These are phyloP conservation scores for Mycena galopus DNA, from an alignment of 768 basidiomycete genomes.

Conservation along the genomic window DNA sequence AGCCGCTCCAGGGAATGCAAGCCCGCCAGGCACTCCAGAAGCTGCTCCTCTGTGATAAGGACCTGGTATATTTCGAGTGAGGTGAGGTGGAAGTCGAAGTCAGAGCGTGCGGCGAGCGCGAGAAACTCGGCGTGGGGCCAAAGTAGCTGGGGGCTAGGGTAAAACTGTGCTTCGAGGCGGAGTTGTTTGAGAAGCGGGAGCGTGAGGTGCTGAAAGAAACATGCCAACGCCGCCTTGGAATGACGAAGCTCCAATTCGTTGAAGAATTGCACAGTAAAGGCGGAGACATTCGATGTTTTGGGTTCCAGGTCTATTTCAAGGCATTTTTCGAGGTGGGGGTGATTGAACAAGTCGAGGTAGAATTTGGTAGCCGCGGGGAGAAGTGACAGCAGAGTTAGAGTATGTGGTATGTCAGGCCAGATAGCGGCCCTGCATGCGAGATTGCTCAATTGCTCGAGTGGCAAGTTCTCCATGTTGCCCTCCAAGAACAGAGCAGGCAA, in stretches of 20 bases:
- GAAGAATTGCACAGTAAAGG: background rate
- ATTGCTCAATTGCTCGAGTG: background rate
- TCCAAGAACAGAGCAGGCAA: background rate
- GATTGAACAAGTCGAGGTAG: too few relatives aligned
- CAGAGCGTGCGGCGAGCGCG: constrained; percentile 5
- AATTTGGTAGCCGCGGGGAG: background rate
- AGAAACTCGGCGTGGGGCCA: constrained; percentile 10
- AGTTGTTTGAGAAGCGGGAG: background rate
- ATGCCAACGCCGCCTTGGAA: background rate
- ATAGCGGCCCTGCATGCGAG: background rate
- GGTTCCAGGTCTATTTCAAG: background rate
- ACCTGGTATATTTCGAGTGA: background rate
- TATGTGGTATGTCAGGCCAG: background rate
- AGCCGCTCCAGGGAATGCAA: constrained; percentile 5
- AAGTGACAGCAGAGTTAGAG: background rate
- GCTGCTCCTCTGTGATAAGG: background rate
- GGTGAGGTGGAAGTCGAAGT: background rate
- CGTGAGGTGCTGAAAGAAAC: background rate
- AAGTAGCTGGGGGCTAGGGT: background rate
- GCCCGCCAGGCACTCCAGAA: constrained; percentile 1
- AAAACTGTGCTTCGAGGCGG: background rate
- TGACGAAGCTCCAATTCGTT: background rate
- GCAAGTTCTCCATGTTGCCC: background rate
- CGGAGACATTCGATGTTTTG: background rate
- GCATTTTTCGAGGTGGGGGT: too few relatives aligned